Percentiles rank a stretch among this genome's conserved stretches.
phyloP scores from a whole-genome alignment of 2,329 filamentous ascomycete genomes.

The Onygenales sp. region DNA sequence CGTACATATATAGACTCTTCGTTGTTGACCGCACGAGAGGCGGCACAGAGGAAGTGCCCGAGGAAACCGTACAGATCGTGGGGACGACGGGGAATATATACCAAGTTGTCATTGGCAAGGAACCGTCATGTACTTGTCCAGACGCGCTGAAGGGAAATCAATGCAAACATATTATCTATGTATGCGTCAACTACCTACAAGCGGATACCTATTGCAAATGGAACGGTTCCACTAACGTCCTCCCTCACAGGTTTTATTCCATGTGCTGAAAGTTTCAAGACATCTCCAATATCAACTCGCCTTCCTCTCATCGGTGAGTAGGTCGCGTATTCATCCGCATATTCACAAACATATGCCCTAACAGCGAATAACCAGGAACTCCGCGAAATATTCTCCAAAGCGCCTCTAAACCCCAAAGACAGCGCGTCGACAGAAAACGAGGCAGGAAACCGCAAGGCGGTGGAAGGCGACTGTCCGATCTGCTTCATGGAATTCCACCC shows the following conservation, averaged over 20 bases:
- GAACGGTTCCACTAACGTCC: not conserved
- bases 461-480: conserved; percentile 55
- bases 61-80: conserved; percentile 47
- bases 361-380: conserved; percentile 37
- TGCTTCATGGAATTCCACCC: conserved; percentile 49
- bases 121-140: conserved; percentile 47
- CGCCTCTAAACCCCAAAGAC: conserved; percentile 40
- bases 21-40: conserved; percentile 42
- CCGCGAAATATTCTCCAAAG: conserved; percentile 43
- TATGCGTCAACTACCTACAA: conserved; percentile 19
- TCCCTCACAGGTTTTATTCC: conserved; percentile 40
- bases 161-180: conserved; percentile 56
- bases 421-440: conserved; percentile 24
- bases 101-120: conserved; percentile 43
- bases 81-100: conserved; percentile 56
- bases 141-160: conserved; percentile 46
- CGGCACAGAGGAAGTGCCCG: conserved; percentile 35
- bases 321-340: not conserved
- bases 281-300: conserved; percentile 52
- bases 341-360: not conserved
- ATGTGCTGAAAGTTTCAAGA: conserved; percentile 47
- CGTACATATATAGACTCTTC: conserved; percentile 39
- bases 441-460: conserved; percentile 44
- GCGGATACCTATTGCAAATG: not conserved
- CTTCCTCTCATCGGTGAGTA: conserved; percentile 41